phyloP scores from a whole-genome alignment of 129 eudicot genomes.

The Helianthus annuus region DNA sequence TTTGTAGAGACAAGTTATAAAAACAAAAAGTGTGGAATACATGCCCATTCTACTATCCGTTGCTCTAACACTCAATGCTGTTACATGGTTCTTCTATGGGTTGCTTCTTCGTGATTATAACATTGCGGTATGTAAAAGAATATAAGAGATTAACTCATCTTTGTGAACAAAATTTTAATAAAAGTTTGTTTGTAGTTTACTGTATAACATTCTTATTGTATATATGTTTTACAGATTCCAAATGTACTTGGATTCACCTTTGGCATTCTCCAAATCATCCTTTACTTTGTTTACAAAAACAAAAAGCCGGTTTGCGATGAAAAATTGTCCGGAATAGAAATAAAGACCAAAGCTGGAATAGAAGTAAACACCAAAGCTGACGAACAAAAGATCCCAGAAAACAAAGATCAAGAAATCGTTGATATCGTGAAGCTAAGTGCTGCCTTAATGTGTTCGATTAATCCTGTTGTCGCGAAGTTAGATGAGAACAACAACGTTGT shows the following conservation, averaged over 20 bases:
- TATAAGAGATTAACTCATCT: neutral
- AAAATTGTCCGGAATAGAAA: conserved; percentile 31
- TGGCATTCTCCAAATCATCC: conserved; percentile 59
- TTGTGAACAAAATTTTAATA: neutral
- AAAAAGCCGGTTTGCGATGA: conserved; percentile 38
- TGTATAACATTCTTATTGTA: neutral
- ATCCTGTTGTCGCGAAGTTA: conserved; percentile 31
- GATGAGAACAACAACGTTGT: conserved; percentile 12
- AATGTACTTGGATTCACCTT: conserved; percentile 61
- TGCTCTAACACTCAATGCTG: conserved; percentile 72
- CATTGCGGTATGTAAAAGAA: conserved; percentile 56
- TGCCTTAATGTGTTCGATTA: conserved; percentile 32
- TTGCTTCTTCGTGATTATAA: conserved; percentile 58
- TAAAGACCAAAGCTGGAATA: conserved; percentile 26
- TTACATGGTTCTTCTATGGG: conserved; percentile 88
- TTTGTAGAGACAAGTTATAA: conserved; percentile 73
- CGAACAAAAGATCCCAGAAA: conserved; percentile 23
- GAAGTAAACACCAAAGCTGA: conserved; percentile 24
- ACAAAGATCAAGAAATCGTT: conserved; percentile 42
- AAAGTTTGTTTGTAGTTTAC: neutral
- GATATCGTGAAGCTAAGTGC: conserved; percentile 52
- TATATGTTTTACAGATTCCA: conserved; percentile 45
- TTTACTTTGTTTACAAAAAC: conserved; percentile 54
- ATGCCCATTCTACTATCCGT: conserved; percentile 76
- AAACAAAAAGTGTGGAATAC: conserved; percentile 77